These are phyloP conservation scores for Zasmidium cellare DNA, from an alignment of 2,329 filamentous ascomycete species.

Conservation along the genomic window DNA sequence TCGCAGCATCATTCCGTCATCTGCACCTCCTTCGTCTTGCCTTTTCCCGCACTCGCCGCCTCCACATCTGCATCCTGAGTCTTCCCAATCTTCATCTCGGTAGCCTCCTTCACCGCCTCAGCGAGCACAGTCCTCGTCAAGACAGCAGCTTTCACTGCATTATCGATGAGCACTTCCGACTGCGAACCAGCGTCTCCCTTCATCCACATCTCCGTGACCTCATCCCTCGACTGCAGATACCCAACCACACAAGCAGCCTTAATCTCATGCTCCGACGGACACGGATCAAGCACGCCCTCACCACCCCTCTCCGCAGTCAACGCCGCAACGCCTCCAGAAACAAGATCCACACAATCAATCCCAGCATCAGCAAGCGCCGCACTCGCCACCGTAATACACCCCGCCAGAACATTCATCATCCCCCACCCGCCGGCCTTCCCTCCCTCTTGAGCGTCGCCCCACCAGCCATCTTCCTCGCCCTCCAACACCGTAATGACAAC, in stretches of 20 bases:
- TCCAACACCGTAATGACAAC: slow-evolving; percentile 91
- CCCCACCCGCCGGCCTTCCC: slow-evolving; percentile 64
- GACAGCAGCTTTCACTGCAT: slow-evolving; percentile 62
- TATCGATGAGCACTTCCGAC: slow-evolving; percentile 59
- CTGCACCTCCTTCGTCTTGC: background rate
- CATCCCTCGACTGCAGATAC: slow-evolving; percentile 82
- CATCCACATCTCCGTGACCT: slow-evolving; percentile 92
- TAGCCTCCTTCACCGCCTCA: slow-evolving; percentile 61
- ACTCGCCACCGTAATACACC: slow-evolving; percentile 90
- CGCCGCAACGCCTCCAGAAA: slow-evolving; percentile 86
- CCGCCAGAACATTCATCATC: slow-evolving; percentile 85
- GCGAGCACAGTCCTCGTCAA: slow-evolving; percentile 61
- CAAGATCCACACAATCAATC: slow-evolving; percentile 91
- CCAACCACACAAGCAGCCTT: slow-evolving; percentile 85
- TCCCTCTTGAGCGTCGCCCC: slow-evolving; percentile 51
- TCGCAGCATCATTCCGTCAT: background rate
- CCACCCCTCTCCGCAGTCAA: slow-evolving; percentile 53
- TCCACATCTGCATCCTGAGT: slow-evolving; percentile 9
- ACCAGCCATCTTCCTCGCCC: slow-evolving; percentile 79
- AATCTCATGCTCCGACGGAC: slow-evolving; percentile 73
- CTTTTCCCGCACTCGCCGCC: background rate
- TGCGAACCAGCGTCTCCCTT: slow-evolving; percentile 65
- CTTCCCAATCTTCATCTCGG: slow-evolving; percentile 37
- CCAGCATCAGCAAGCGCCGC: slow-evolving; percentile 92
- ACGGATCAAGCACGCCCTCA: slow-evolving; percentile 72